Conservation (phyloP, 2,329 filamentous ascomycete species). For the Arachnomyces sp. region DNA sequence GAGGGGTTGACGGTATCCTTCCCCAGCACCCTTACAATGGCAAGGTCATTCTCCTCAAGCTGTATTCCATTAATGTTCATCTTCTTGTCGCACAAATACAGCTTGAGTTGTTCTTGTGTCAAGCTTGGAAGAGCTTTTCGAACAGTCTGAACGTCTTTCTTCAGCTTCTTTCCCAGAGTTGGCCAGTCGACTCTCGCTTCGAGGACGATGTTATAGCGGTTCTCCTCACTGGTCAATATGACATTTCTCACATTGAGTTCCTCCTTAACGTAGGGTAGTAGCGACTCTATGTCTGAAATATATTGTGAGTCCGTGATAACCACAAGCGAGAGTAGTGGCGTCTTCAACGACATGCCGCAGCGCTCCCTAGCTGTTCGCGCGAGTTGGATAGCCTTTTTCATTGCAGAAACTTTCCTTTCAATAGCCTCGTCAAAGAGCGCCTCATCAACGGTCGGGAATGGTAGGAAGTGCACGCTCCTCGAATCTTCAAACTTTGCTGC, state of each 20-base stretch:
- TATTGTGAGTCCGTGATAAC: slow-evolving; percentile 78
- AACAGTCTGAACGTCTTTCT: slow-evolving; percentile 86
- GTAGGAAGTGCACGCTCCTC: slow-evolving; percentile 84
- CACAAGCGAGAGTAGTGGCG: slow-evolving; percentile 78
- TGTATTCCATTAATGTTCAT: slow-evolving; percentile 81
- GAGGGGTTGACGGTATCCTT: slow-evolving; percentile 64
- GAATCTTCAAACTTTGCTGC: slow-evolving; percentile 62
- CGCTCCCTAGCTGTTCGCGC: slow-evolving; percentile 80
- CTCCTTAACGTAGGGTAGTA: slow-evolving; percentile 82
- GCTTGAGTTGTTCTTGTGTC: slow-evolving; percentile 71
- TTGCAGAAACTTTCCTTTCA: slow-evolving; percentile 77
- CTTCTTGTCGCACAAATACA: slow-evolving; percentile 64
- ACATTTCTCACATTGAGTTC: slow-evolving; percentile 87
- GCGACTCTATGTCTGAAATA: slow-evolving; percentile 74
- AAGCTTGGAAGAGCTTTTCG: slow-evolving; percentile 81
- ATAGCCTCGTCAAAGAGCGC: slow-evolving; percentile 82
- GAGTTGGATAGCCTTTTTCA: slow-evolving; percentile 94
- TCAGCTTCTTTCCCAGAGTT: slow-evolving; percentile 89
- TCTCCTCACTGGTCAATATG: slow-evolving; percentile 76
- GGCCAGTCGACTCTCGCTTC: slow-evolving; percentile 88
- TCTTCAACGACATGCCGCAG: slow-evolving; percentile 77
- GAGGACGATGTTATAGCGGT: slow-evolving; percentile 86
- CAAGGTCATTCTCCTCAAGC: slow-evolving; percentile 73
- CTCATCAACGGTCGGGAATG: slow-evolving; percentile 79
- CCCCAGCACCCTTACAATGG: slow-evolving; percentile 70